Evolutionary conservation across 1,284 basidiomycete genomes (phyloP).

Genomic region (Apiotrichum laibachii): DNA sequence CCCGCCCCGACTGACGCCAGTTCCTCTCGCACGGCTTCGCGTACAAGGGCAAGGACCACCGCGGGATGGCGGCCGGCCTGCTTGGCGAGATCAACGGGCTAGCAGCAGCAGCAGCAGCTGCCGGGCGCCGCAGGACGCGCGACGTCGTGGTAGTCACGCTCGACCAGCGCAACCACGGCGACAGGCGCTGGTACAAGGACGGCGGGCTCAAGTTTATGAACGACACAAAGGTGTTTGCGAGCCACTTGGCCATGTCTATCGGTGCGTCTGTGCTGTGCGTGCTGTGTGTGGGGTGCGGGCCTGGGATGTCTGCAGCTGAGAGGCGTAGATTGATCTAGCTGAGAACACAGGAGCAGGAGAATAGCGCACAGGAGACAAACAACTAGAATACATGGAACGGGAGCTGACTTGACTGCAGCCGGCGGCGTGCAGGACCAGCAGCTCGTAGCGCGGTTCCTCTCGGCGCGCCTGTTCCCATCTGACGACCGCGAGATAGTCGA

Average conservation of each 20-base stretch:
- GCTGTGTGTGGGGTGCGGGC: no score
- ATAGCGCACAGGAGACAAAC: no score
- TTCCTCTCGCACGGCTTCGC: slow-evolving; percentile 18
- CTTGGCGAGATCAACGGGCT: slow-evolving; percentile 37
- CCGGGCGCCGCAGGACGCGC: slow-evolving; percentile 13
- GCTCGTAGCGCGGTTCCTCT: slow-evolving; percentile 76
- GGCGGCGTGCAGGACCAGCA: slow-evolving; percentile 60
- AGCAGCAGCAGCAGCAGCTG: no score
- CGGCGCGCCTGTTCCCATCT: slow-evolving; percentile 71
- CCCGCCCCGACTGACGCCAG: slow-evolving; percentile 9
- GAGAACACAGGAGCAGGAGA: no score
- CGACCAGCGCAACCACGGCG: slow-evolving; percentile 75
- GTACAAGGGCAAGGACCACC: slow-evolving; percentile 23
- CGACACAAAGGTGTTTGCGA: background rate
- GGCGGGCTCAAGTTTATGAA: background rate
- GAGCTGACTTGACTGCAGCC: slow-evolving; percentile 13
- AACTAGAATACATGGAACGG: no score
- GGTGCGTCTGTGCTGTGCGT: no score
- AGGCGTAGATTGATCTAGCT: no score
- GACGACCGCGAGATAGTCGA: slow-evolving; percentile 63
- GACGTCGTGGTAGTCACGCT: slow-evolving; percentile 48
- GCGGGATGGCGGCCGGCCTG: slow-evolving; percentile 38
- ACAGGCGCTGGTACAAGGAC: slow-evolving; percentile 29
- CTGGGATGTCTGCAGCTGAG: no score
- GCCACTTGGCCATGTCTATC: no score